Base-by-base conservation (phyloP, 805 yeast genomes). In the Saccharomyces mikatae region DNA sequence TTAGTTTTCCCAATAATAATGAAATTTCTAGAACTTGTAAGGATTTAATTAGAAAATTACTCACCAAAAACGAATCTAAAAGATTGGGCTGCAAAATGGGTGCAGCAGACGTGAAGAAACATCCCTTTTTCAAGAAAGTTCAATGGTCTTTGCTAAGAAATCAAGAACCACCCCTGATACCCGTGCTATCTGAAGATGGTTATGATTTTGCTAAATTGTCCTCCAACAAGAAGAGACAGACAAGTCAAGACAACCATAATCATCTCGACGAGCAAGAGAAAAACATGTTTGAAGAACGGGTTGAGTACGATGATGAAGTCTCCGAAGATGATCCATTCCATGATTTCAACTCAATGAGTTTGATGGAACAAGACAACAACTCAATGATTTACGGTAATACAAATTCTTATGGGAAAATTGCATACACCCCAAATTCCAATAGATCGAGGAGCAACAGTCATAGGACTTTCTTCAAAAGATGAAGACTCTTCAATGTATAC, bases 71-170 rank as follows among this genome's bases (percentile, higher is more conserved):
- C 67, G 98, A 95, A 71, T 76, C 79, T 41, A 89, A 88, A 66
- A 76, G 99, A 54, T 70, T 94, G 48, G 99, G 99, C 0, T 88
- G 96, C 8, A 83, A 87, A 55, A 82, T 89, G 52, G 99, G 99
- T 13, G 99, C 99, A 0, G 86, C 96, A 3, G 99, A 94, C 66
- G 83, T 94, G 52, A 94, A 94, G 67, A 82, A 80, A 53, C 99
- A 94, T 69, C 83, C 89, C 0, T 94, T 91, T 62, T 94, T 94
- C 78, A 92, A 90, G 68, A 86, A 76, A 61, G 84, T 89, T 1
- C 96, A 90, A 67, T 94, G 99, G 99, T 98, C 99, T 0, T 75
- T 94, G 57, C 74, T 94, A 55, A 79, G 98, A 62, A 87, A 94
- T 70, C 92, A 86, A 67, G 86, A 86, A 56, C 98, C 99, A 1